Percentiles rank a stretch among this genome's conserved stretches.
Evolutionary conservation across 169 alveolate genomes (phyloP).

Genomic region (Eimeria praecox): DNA sequence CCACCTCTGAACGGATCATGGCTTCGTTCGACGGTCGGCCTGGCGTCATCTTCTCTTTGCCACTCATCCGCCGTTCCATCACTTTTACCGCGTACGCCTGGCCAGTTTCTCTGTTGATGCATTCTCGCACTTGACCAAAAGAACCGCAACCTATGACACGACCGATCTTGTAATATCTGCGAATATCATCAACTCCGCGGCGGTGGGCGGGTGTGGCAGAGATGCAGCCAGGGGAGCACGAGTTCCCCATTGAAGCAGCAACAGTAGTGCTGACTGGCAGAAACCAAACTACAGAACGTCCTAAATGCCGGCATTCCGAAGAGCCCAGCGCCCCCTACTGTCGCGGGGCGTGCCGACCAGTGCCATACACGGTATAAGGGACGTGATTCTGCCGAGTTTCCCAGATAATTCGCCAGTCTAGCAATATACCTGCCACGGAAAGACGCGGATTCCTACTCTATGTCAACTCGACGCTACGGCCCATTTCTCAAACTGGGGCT

Average conservation of each 20-base stretch:
- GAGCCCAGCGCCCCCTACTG: constrained; percentile 49
- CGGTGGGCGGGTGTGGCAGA: constrained; percentile 67
- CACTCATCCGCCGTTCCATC: constrained; percentile 86
- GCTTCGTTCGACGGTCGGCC: constrained; percentile 82
- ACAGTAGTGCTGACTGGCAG: constrained; percentile 50
- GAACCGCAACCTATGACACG: constrained; percentile 83
- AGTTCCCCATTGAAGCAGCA: constrained; percentile 69
- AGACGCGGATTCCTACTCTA: constrained; percentile 24
- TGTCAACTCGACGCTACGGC: constrained; percentile 66
- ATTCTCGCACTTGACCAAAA: constrained; percentile 88
- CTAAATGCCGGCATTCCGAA: constrained; percentile 62
- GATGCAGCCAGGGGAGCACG: constrained; percentile 74
- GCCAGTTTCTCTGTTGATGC: constrained; percentile 83
- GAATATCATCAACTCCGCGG: constrained; percentile 78
- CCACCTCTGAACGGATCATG: constrained; percentile 88
- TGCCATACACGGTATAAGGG: neutral
- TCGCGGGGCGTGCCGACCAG: constrained; percentile 54
- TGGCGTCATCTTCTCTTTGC: constrained; percentile 71
- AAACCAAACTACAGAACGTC: constrained; percentile 30
- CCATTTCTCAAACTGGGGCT: constrained; percentile 65
- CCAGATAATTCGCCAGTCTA: neutral
- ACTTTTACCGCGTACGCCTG: constrained; percentile 89
- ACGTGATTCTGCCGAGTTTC: too few species aligned
- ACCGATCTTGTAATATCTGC: constrained; percentile 76
- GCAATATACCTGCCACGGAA: constrained; percentile 46